Evolutionary conservation across 1,139 yeast species (phyloP), one percentile per base, ranked within the genome.

Genomic region (Yamadazyma siamensis): DNA sequence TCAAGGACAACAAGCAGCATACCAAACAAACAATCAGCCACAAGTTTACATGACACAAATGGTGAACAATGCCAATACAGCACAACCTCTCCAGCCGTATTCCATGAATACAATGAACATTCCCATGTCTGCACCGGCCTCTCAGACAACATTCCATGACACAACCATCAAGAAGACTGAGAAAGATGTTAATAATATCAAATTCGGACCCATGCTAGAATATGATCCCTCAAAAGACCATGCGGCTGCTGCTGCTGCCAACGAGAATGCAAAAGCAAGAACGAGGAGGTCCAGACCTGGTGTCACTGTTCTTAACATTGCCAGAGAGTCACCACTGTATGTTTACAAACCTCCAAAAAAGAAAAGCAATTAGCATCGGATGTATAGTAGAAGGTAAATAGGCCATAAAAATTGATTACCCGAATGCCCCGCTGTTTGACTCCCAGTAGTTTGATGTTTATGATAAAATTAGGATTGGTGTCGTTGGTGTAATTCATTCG

Each of bases 161-260:
- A 14, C 28, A 13, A 30, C n/a, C n/a, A n/a, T n/a, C n/a, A n/a
- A n/a, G n/a, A 18, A 15, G 14, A 49, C 42, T 23, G 53, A 52
- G 29, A 49, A 40, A 21, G 53, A 50, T 31, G 57, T 55, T 4
- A 60, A 48, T 30, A 59, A 59, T 29, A 59, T 64, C 28, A 64
- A 55, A 21, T 65, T 65, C 43, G 68, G 69, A 14, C 71, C 71
- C 3, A 63, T 65, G 36, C 46, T 65, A 31, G 71, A 56, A 26
- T 65, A 65, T 34, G 70, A 65, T 39, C 71, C 71, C 5, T 61
- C 67, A 7, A 60, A 57, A 34, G 64, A 61, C 31, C 28, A 27
- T 16, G 35, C 36, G 8, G 26, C 34, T 4, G 36, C 34, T 6
- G 35, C 30, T n/a, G 38, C 38, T 4, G 38, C 35, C 3, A 33